These are phyloP conservation scores for Yarrowia sp. DNA, from an alignment of 805 yeast genomes.

Conservation along the genomic window DNA sequence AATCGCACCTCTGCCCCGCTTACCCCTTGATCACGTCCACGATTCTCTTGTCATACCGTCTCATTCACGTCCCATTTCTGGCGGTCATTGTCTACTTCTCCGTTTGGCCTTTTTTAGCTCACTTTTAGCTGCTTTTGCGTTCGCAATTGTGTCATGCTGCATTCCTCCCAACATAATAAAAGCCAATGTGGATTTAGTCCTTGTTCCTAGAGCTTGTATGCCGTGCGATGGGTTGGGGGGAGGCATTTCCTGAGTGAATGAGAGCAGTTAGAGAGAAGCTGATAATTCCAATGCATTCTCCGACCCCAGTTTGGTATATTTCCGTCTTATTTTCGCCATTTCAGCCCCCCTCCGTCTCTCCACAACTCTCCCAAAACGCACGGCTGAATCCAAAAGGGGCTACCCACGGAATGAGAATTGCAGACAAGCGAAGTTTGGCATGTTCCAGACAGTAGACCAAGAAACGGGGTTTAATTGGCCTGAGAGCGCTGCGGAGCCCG, in stretches of 20 bases:
- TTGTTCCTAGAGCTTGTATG: slow-evolving; percentile 11
- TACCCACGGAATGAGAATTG: slow-evolving; percentile 22
- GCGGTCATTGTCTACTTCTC: no score
- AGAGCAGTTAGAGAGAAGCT: no score
- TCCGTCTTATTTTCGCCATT: no score
- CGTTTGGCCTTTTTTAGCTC: not conserved
- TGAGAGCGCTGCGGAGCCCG: no score
- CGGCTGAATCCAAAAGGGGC: slow-evolving; percentile 32
- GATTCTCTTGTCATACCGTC: no score
- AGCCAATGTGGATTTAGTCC: not conserved
- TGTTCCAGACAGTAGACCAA: not conserved
- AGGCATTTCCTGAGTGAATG: not conserved
- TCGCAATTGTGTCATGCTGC: slow-evolving; percentile 26
- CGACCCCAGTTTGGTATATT: not conserved
- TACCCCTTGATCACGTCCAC: no score
- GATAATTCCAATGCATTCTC: not conserved
- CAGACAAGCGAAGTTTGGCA: not conserved
- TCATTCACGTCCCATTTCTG: no score
- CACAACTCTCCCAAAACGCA: not conserved
- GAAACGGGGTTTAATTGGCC: no score
- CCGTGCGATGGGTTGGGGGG: slow-evolving; percentile 12
- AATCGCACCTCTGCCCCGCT: no score
- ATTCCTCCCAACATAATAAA: slow-evolving; percentile 25
- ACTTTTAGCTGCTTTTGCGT: not conserved
- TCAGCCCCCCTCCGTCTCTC: not conserved